Percentiles rank a stretch among this genome's conserved stretches.
Conservation (phyloP, 495 filamentous ascomycete species). For the Glonium stellatum region DNA sequence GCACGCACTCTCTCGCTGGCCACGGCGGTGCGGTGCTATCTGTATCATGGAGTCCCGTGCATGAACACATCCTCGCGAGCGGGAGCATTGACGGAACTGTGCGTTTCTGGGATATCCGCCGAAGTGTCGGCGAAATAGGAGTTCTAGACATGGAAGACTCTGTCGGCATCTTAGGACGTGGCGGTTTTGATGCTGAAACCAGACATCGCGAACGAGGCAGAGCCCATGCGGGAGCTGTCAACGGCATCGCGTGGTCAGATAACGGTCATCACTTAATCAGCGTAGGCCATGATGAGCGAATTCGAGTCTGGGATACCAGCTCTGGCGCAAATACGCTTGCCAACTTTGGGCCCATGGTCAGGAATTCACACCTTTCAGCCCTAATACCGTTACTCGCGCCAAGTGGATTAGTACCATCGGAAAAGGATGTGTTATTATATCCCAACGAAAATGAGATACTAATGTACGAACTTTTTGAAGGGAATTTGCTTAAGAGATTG, state of each 20-base stretch:
- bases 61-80: conserved; percentile 71
- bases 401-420: conserved; percentile 41
- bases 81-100: conserved; percentile 71
- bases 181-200: conserved; percentile 44
- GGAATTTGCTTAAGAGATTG: conserved; percentile 62
- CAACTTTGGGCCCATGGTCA: conserved; percentile 72
- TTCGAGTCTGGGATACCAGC: conserved; percentile 75
- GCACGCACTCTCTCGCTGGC: conserved; percentile 68
- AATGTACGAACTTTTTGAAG: conserved; percentile 67
- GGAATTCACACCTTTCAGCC: conserved; percentile 60
- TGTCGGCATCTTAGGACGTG: conserved; percentile 49
- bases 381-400: conserved; percentile 57
- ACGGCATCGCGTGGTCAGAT: conserved; percentile 76
- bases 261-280: conserved; percentile 68
- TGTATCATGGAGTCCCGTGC: conserved; percentile 69
- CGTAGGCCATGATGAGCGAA: conserved; percentile 69
- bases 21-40: conserved; percentile 66
- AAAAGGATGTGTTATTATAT: conserved; percentile 62
- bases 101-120: conserved; percentile 78
- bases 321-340: conserved; percentile 77
- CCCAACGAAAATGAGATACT: conserved; percentile 73
- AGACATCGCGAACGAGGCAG: conserved; percentile 46
- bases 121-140: conserved; percentile 62
- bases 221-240: conserved; percentile 72
- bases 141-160: conserved; percentile 75